Percentiles rank a stretch among this genome's conserved stretches.
These are phyloP conservation scores for Cladorrhinum sp. DNA, from an alignment of 2,329 filamentous ascomycete genomes.

Conservation along the genomic window DNA sequence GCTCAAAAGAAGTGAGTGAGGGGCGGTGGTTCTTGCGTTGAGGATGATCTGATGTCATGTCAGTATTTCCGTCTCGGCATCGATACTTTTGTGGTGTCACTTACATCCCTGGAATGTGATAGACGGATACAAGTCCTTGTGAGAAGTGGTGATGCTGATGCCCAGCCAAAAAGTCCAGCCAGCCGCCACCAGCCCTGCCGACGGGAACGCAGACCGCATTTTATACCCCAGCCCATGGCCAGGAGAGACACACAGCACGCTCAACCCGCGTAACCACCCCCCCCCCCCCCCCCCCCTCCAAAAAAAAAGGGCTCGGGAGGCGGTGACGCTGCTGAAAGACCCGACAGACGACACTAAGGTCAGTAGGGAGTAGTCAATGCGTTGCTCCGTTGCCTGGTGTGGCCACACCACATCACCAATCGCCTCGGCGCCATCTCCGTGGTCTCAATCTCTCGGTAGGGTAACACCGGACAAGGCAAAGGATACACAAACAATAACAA, in stretches of 20 bases:
- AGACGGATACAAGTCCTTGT: not conserved
- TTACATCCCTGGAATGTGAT: too few relatives aligned
- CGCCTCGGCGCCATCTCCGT: not conserved
- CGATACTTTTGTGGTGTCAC: not conserved
- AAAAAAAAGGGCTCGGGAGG: not conserved
- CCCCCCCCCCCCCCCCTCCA: too few relatives aligned
- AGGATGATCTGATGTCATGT: not conserved
- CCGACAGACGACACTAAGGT: not conserved
- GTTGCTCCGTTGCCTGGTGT: not conserved
- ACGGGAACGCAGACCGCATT: not conserved
- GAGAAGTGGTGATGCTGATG: not conserved
- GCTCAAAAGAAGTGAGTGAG: not conserved
- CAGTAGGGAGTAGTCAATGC: not conserved
- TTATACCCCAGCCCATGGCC: not conserved
- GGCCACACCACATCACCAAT: not conserved
- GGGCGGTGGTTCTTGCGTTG: too few relatives aligned
- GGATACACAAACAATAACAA: not conserved
- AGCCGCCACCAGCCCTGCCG: not conserved
- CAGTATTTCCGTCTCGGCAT: not conserved
- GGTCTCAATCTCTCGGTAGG: not conserved
- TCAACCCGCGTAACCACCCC: not conserved
- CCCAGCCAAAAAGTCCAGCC: not conserved
- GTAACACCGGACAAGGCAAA: not conserved
- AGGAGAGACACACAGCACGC: not conserved
- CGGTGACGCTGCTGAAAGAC: not conserved